Evolutionary conservation across 108 stramenopile genomes (phyloP), one percentile per base, ranked within the genome.

Genomic region (Cylindrotheca fusiformis): DNA sequence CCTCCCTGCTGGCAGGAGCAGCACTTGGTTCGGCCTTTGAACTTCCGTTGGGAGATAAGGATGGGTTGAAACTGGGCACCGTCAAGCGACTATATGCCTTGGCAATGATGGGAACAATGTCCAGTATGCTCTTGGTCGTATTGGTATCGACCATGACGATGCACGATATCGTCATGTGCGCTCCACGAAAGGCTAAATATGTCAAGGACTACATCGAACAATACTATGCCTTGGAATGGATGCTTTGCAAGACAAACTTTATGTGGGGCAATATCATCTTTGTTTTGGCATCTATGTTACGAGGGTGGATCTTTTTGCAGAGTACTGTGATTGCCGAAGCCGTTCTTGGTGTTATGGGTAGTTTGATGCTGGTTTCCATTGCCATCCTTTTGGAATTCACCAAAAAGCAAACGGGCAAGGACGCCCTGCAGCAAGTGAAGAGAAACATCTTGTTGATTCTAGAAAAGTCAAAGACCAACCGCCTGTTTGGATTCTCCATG

Each of bases 1-100:
- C 68, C 10, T 32, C 74, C 1, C 47, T 75, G 36, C 55, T 75
- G 45, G 74, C 74, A 1, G 74, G 74, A 58, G 74, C 74, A 19
- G 32, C 61, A 14, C 55, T 60, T 14, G 74, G 74, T 29, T 55
- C 68, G 4, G 74, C 74, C 20, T 75, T 69, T 58, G 74, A 68
- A 26, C 44, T 75, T 46, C 74, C 74, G 2, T 21, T 75, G 1
- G 36, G 14, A 0, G 48, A 23, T 14, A 20, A 45, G 17, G 74
- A 69, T 19, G 52, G 46, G 3, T 4, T 65, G 33, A 1, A 12
- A 25, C 1, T 69, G 2, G 74, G 61, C 0, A 2, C 64, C 24
- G 54, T 62, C 18, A 75, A 75, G 32, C 60, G 74, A 21, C 0
- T 57, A 5, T 75, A 75, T 53, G 68, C 68, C 0, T 2, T 69